Percentiles rank a stretch among this genome's conserved stretches.
phyloP scores from a whole-genome alignment of 2,329 filamentous ascomycete genomes.

The Colletotrichum sp. region DNA sequence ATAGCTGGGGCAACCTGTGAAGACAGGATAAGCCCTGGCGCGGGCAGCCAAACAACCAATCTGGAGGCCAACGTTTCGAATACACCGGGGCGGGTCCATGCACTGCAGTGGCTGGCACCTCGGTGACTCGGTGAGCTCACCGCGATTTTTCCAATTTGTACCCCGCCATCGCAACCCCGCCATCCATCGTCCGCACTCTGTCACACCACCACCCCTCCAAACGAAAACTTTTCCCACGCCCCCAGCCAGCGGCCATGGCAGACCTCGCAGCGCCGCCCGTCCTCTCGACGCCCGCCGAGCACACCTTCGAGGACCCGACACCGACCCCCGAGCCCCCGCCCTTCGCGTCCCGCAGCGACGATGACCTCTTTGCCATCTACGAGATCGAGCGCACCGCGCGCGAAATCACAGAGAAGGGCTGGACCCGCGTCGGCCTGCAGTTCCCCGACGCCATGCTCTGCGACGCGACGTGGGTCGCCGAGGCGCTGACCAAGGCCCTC shows the following conservation, averaged over 20 bases:
- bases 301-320: slow-evolving; percentile 59
- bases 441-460: slow-evolving; percentile 93
- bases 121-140: neutral
- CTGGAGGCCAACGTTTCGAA: neutral
- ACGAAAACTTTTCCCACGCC: neutral
- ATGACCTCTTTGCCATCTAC: slow-evolving; percentile 78
- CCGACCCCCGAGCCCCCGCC: slow-evolving; percentile 30
- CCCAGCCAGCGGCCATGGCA: neutral
- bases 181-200: neutral
- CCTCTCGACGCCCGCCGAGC: slow-evolving; percentile 68
- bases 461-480: slow-evolving; percentile 82
- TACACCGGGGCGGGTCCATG: neutral
- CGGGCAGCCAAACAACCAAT: neutral
- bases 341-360: slow-evolving; percentile 52
- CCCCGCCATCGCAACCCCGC: neutral
- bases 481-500: slow-evolving; percentile 55
- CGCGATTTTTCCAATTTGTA: neutral
- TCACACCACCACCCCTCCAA: neutral
- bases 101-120: neutral
- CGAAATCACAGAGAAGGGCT: slow-evolving; percentile 76
- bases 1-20: neutral
- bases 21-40: neutral
- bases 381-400: slow-evolving; percentile 81
- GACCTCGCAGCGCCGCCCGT: slow-evolving; percentile 61
- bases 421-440: slow-evolving; percentile 84